phyloP scores from a whole-genome alignment of 768 basidiomycete genomes.

The Lepiota brunneoincarnata region DNA sequence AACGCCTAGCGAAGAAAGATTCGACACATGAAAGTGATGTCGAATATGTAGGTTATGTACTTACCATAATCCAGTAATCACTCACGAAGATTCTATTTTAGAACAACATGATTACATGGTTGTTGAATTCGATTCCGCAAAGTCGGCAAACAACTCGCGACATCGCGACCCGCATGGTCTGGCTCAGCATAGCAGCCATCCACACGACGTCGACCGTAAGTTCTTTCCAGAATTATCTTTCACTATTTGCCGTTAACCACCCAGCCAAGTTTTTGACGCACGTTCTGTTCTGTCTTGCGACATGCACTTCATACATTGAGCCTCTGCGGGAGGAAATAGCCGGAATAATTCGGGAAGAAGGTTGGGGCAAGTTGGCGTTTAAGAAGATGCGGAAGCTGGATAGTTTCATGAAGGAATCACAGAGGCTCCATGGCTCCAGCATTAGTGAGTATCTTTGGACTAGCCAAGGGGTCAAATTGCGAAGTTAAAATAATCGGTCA shows the following conservation, averaged over 20 bases:
- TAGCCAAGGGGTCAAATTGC: too few species aligned
- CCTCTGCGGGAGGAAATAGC: slow-evolving; percentile 40
- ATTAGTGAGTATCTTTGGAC: too few species aligned
- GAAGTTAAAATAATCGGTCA: too few species aligned
- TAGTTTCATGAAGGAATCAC: too few species aligned
- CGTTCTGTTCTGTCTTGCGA: slow-evolving; percentile 34
- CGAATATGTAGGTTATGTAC: neutral
- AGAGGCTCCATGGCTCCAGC: too few species aligned
- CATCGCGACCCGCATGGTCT: slow-evolving; percentile 28
- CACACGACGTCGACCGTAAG: slow-evolving; percentile 37
- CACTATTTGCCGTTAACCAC: neutral
- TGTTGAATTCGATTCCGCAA: slow-evolving; percentile 28
- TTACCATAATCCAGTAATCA: neutral
- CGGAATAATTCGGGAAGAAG: too few species aligned
- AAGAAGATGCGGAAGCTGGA: too few species aligned
- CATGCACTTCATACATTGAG: slow-evolving; percentile 28
- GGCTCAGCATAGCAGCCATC: slow-evolving; percentile 34
- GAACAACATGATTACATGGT: slow-evolving; percentile 39
- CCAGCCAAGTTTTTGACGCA: slow-evolving; percentile 31
- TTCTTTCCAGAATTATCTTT: neutral
- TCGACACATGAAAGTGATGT: neutral
- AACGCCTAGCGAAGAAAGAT: slow-evolving; percentile 4
- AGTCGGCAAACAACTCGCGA: slow-evolving; percentile 23
- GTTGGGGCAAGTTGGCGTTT: too few species aligned
- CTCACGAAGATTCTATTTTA: slow-evolving; percentile 5